Base-by-base conservation (phyloP, 2,329 filamentous ascomycete species). In the Aspergillus hortae region DNA sequence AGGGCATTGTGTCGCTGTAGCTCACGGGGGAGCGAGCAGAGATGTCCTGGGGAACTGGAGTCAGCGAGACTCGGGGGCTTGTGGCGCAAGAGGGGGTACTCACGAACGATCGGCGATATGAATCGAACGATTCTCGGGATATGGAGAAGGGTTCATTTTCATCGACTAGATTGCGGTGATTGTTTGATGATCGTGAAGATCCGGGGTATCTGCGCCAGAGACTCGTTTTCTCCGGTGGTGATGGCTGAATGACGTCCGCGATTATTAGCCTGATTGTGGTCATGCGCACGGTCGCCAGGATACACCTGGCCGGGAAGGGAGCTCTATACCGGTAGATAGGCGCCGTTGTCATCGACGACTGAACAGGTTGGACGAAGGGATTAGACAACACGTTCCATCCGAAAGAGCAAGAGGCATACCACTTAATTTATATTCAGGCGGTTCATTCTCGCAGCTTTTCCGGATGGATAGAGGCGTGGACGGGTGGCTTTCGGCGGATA, bases 331-430 rank as follows among this genome's bases (percentile, higher is more conserved):
- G 92, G 92, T 61, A 97, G 83, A 75, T 95, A 97, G 56, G 96
- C 88, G 60, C 92, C 92, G 70, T 89, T 95, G 73, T 95, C 92
- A 68, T 95, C 95, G 71, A 97, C 94, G 59, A 96, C 92, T 96
- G 69, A 30, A 30, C 61, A 56, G 19, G 48, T 33, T 21, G 55
- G 58, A 67, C 58, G 69, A 66, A 62, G 54, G 57, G 66, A 59
- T 59, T 50, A 56, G 47, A 27, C 19, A 43, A 45, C 46, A 43
- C 52, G 21, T n/a, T 10, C 38, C 25, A 21, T 25, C 36, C 19
- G 21, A 14, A 43, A n/a, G 45, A 40, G 49, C 35, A 49, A 27
- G 49, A 46, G 46, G 49, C 84, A 65, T 81, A 90, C 88, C 87
- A 72, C 87, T 89, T 81, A 91, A 81, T 73, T 90, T 89, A 74